These are phyloP conservation scores for Didymella arachidicola DNA, from an alignment of 2,329 filamentous ascomycete species.

Conservation along the genomic window DNA sequence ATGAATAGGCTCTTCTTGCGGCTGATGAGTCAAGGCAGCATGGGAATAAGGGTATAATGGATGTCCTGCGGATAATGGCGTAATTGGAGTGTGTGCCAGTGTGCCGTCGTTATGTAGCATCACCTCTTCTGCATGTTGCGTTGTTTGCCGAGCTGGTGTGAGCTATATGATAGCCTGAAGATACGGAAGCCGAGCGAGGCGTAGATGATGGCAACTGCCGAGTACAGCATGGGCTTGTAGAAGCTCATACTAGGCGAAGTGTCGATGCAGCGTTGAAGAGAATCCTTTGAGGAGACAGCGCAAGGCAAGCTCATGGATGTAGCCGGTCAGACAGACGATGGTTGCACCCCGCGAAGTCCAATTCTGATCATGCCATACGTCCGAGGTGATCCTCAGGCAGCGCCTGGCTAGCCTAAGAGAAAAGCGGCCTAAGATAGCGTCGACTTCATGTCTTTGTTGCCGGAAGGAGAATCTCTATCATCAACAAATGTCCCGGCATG, in stretches of 20 bases:
- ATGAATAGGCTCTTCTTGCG: not conserved
- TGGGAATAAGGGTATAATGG: not conserved
- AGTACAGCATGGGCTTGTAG: constrained; percentile 29
- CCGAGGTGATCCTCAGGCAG: constrained; percentile 1
- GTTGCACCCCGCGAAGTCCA: constrained; percentile 16
- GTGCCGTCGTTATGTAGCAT: not conserved
- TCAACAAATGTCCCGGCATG: not conserved
- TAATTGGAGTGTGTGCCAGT: not conserved
- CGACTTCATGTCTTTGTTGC: no score
- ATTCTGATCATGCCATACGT: not conserved
- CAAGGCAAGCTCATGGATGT: not conserved
- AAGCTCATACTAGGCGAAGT: constrained; percentile 18
- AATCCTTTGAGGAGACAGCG: not conserved
- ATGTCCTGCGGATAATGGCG: not conserved
- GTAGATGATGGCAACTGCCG: constrained; percentile 27
- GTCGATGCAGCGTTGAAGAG: no score
- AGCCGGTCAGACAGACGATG: no score
- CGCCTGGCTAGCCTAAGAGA: no score
- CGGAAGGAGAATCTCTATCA: not conserved
- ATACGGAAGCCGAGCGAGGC: constrained; percentile 30
- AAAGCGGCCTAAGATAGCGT: no score
- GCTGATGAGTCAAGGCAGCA: not conserved
- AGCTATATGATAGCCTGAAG: constrained; percentile 23
- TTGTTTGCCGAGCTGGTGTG: constrained; percentile 15
- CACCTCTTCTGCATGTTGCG: not conserved